These are phyloP conservation scores for Quercus aquifolioides DNA, from an alignment of 306 rosid species.

Conservation along the genomic window DNA sequence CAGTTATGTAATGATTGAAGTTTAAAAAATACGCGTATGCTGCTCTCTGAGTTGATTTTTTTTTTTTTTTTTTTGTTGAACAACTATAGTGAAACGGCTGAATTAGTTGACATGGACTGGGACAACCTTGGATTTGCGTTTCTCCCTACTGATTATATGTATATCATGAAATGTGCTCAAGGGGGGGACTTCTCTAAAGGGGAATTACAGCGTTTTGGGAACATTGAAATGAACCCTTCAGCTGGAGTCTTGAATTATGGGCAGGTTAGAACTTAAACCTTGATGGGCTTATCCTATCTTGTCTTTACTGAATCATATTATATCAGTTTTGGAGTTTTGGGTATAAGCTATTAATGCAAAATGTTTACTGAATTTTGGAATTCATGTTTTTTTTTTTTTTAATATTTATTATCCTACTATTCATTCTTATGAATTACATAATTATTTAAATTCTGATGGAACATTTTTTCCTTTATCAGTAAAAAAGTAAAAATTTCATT, in stretches of 20 bases:
- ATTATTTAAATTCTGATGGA: background rate
- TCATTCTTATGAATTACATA: background rate
- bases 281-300: background rate
- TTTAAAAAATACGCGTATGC: background rate
- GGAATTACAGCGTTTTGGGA: slow-evolving; percentile 81
- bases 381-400: background rate
- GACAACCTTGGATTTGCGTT: slow-evolving; percentile 86
- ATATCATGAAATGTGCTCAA: slow-evolving; percentile 60
- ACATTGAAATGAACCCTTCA: slow-evolving; percentile 83
- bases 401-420: background rate
- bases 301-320: background rate
- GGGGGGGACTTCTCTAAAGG: slow-evolving; percentile 70
- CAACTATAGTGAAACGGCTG: slow-evolving; percentile 38
- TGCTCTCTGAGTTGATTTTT: background rate
- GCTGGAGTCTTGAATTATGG: slow-evolving; percentile 93
- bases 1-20: background rate
- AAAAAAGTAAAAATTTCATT: too few species aligned
- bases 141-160: slow-evolving; percentile 84
- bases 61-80: background rate
- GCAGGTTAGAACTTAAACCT: slow-evolving; percentile 53
- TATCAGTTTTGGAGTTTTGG: background rate
- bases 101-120: slow-evolving; percentile 76
- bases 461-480: too few species aligned
- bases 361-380: background rate
- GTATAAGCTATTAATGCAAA: background rate